phyloP scores from a whole-genome alignment of 2,329 filamentous ascomycete genomes.

The Scortechinia acanthostroma region DNA sequence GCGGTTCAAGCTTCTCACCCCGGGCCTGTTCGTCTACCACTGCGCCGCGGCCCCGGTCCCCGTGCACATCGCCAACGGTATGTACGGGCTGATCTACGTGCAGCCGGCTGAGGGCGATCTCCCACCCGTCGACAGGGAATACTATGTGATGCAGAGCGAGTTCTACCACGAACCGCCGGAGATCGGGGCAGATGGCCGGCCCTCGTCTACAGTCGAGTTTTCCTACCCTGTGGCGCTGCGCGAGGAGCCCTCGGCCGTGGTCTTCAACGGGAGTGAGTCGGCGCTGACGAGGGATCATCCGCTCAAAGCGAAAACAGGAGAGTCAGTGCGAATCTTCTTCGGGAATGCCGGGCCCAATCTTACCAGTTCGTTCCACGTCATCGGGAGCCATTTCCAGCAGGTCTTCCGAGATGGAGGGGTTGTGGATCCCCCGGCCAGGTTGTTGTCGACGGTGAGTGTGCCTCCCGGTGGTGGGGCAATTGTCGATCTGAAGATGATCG shows the following conservation, averaged over 20 bases:
- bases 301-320: conserved; percentile 16
- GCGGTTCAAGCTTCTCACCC: conserved; percentile 16
- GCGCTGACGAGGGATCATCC: conserved; percentile 17
- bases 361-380: conserved; percentile 20
- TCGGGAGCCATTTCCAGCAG: conserved; percentile 16
- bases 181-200: conserved; percentile 16
- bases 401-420: conserved; percentile 20
- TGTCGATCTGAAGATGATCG: conserved; percentile 18
- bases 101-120: conserved; percentile 18
- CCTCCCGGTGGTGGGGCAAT: conserved; percentile 17
- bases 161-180: conserved; percentile 25
- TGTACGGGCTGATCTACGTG: conserved; percentile 25
- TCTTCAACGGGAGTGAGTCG: conserved; percentile 21
- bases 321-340: conserved; percentile 22
- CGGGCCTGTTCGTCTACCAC: conserved; percentile 21
- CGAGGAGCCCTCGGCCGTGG: conserved; percentile 18
- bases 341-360: conserved; percentile 22
- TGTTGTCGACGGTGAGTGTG: conserved; percentile 14
- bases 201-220: conserved; percentile 17
- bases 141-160: conserved; percentile 26
- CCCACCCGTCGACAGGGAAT: conserved; percentile 19
- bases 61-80: conserved; percentile 24
- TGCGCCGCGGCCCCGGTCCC: conserved; percentile 22
- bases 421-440: conserved; percentile 14
- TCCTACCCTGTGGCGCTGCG: conserved; percentile 20